Conservation (phyloP, 2,329 filamentous ascomycete species). For the Aspergillus sergii region DNA sequence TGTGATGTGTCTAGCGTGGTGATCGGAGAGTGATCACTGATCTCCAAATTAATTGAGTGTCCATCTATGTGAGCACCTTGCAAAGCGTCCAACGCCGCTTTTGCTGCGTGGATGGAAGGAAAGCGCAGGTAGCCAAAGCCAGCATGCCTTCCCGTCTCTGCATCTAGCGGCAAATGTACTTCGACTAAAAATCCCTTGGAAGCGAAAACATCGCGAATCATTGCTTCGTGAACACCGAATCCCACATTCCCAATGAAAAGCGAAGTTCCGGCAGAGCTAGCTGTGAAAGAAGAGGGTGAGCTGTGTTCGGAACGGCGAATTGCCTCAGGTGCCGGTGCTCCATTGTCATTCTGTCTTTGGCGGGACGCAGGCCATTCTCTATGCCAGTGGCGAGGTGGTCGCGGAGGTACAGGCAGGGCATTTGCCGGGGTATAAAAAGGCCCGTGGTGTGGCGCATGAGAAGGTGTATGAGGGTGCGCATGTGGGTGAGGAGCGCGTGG, state of each 20-base stretch:
- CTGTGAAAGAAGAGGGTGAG: background rate
- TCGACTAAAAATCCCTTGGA: conserved; percentile 40
- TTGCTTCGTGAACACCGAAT: conserved; percentile 38
- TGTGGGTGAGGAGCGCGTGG: background rate
- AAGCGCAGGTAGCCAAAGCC: conserved; percentile 46
- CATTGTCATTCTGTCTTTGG: background rate
- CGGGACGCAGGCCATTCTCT: background rate
- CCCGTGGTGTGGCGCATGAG: background rate
- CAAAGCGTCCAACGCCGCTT: conserved; percentile 38
- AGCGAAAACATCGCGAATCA: conserved; percentile 40
- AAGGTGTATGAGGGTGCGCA: background rate
- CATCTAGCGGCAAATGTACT: conserved; percentile 39
- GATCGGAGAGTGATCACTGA: conserved; percentile 34
- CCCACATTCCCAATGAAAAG: conserved; percentile 47
- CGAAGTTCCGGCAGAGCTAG: conserved; percentile 1
- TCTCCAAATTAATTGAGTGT: conserved; percentile 44
- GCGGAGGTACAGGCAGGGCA: background rate
- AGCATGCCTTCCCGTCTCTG: conserved; percentile 36
- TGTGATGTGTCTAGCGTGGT: conserved; percentile 7
- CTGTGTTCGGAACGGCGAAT: background rate
- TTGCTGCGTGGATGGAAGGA: conserved; percentile 36
- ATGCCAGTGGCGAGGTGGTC: background rate
- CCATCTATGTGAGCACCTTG: conserved; percentile 42
- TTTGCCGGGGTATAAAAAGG: background rate
- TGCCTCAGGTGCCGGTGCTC: background rate